Percentiles rank a stretch among this genome's conserved stretches.
These are phyloP conservation scores for Ogataea paradorogensis DNA, from an alignment of 805 yeast genomes.

Conservation along the genomic window DNA sequence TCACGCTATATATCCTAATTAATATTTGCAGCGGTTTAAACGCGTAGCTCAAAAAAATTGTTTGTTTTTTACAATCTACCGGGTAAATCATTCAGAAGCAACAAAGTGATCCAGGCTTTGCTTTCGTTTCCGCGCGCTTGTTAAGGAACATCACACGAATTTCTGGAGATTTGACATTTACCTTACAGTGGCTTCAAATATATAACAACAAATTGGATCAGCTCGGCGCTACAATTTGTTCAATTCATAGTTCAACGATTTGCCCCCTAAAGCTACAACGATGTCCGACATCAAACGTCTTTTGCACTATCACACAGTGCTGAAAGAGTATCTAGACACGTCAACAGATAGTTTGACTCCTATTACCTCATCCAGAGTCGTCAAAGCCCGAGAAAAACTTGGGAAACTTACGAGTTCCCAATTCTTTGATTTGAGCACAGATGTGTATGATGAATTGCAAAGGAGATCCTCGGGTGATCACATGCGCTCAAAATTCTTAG, in stretches of 20 bases:
- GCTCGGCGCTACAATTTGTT: slow-evolving; percentile 1
- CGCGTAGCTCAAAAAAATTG: slow-evolving; percentile 2
- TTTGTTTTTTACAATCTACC: slow-evolving; percentile 4
- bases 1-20: no score
- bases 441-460: slow-evolving; percentile 87
- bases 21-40: neutral
- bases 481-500: slow-evolving; percentile 54
- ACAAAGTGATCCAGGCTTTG: neutral
- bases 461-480: slow-evolving; percentile 65
- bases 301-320: slow-evolving; percentile 42
- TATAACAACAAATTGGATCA: neutral
- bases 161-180: neutral
- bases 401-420: slow-evolving; percentile 77
- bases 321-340: slow-evolving; percentile 48
- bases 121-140: neutral
- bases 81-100: neutral
- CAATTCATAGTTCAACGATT: neutral
- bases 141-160: neutral
- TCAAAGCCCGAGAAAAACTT: slow-evolving; percentile 81
- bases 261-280: neutral
- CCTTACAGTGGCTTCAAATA: neutral
- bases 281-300: slow-evolving; percentile 22
- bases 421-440: slow-evolving; percentile 87
- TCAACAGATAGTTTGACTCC: slow-evolving; percentile 45
- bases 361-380: slow-evolving; percentile 56